These are phyloP conservation scores for Penicillium arizonense DNA, from an alignment of 495 filamentous ascomycete genomes.

Conservation along the genomic window DNA sequence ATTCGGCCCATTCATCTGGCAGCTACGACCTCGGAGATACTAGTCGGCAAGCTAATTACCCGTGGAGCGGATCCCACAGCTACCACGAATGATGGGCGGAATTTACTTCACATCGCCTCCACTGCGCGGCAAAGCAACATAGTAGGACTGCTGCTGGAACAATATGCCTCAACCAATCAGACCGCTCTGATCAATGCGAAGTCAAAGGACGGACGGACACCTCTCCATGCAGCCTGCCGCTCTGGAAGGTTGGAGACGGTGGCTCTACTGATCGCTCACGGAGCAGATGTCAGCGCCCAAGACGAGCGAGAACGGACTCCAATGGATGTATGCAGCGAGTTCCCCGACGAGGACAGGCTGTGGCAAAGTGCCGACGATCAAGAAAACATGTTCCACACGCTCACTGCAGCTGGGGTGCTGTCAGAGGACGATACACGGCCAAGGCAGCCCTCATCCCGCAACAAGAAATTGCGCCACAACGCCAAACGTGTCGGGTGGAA, in stretches of 20 bases:
- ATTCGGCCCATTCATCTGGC: slow-evolving; percentile 34
- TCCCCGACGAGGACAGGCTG: slow-evolving; percentile 1
- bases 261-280: slow-evolving; percentile 29
- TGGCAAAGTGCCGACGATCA: slow-evolving; percentile 7
- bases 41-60: slow-evolving; percentile 29
- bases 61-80: slow-evolving; percentile 27
- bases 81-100: slow-evolving; percentile 28
- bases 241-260: slow-evolving; percentile 36
- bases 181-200: slow-evolving; percentile 14
- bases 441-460: not conserved
- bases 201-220: slow-evolving; percentile 17
- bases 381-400: slow-evolving; percentile 2
- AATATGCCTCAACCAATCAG: slow-evolving; percentile 7
- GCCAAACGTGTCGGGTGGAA: slow-evolving; percentile 10
- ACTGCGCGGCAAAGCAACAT: slow-evolving; percentile 32
- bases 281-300: slow-evolving; percentile 22
- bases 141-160: slow-evolving; percentile 35
- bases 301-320: not conserved
- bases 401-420: slow-evolving; percentile 5
- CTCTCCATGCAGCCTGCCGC: slow-evolving; percentile 35
- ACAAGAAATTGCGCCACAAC: not conserved
- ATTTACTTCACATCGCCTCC: slow-evolving; percentile 39
- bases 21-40: slow-evolving; percentile 26
- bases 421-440: not conserved
- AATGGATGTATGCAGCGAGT: slow-evolving; percentile 15